These are phyloP conservation scores for Spencermartinsiella ligniputridi DNA, from an alignment of 1,139 yeast genomes.

Conservation along the genomic window DNA sequence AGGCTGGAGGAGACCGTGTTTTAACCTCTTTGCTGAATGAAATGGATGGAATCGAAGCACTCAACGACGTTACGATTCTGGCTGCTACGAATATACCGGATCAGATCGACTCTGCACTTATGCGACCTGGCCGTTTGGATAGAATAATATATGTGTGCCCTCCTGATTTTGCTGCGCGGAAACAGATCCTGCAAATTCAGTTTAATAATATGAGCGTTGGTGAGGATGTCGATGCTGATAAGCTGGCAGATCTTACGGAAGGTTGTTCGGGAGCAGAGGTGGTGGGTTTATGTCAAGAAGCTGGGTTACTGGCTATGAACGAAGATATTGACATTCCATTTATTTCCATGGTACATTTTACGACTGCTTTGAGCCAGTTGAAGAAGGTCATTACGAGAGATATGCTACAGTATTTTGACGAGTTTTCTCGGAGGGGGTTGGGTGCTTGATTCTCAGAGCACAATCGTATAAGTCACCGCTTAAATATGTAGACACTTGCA, in stretches of 20 bases:
- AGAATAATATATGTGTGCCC: conserved; percentile 90
- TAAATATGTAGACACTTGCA: not conserved
- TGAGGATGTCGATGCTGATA: conserved; percentile 42
- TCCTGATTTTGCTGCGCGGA: conserved; percentile 75
- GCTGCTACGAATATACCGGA: conserved; percentile 97
- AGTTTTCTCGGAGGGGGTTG: conserved; percentile 45
- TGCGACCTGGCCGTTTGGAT: conserved; percentile 92
- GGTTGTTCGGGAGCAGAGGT: conserved; percentile 98
- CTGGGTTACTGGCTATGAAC: conserved; percentile 88
- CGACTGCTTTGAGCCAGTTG: conserved; percentile 59
- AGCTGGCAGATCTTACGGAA: conserved; percentile 60
- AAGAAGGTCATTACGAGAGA: conserved; percentile 77
- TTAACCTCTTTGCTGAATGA: conserved; percentile 85
- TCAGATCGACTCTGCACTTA: conserved; percentile 81
- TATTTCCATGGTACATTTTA: conserved; percentile 65
- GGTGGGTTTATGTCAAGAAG: conserved; percentile 86
- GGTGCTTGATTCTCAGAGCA: conserved; percentile 4
- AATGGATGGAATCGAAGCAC: conserved; percentile 92
- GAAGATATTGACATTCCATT: conserved; percentile 53
- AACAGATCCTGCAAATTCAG: conserved; percentile 67
- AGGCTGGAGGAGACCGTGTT: conserved; percentile 77
- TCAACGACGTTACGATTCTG: conserved; percentile 85
- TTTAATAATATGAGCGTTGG: conserved; percentile 50
- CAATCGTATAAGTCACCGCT: not conserved
- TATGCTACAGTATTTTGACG: conserved; percentile 71